Evolutionary conservation across 305 asterid species (phyloP).

Genomic region (Rubia tinctorum): DNA sequence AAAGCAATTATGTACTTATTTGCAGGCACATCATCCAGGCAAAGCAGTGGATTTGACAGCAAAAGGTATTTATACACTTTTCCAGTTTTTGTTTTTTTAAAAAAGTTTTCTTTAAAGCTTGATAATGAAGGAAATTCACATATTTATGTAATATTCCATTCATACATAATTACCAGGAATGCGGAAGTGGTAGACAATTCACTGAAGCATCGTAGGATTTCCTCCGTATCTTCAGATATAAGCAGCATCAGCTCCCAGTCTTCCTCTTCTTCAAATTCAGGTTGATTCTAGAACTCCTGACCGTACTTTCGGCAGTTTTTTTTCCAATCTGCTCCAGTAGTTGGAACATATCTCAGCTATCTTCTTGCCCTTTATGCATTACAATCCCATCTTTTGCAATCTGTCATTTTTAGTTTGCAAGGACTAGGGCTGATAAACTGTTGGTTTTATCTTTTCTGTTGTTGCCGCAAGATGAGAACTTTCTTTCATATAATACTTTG

Average conservation of each 20-base stretch:
- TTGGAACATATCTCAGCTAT: background rate
- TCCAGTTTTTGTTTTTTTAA: constrained; percentile 2
- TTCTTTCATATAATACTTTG: background rate
- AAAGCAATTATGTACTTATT: constrained; percentile 4
- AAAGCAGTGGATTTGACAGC: constrained; percentile 44
- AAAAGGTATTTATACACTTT: constrained; percentile 43
- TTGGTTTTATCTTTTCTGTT: background rate
- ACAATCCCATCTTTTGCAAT: background rate
- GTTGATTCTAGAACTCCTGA: constrained; percentile 26
- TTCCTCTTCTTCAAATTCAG: constrained; percentile 59
- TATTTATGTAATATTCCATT: constrained; percentile 8
- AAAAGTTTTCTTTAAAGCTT: background rate
- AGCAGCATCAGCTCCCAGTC: constrained; percentile 63
- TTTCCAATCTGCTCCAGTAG: background rate
- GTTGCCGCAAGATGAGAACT: background rate
- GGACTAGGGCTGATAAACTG: background rate
- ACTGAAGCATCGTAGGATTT: constrained; percentile 59
- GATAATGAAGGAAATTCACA: background rate
- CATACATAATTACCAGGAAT: constrained; percentile 33
- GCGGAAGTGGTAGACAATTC: constrained; percentile 47
- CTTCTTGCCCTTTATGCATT: background rate
- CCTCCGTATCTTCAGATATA: constrained; percentile 82
- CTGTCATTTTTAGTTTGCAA: background rate
- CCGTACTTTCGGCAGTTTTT: background rate
- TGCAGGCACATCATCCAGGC: constrained; percentile 49